Conservation (phyloP, 371 early-diverging fungal species). For the Mortierella sp. region DNA sequence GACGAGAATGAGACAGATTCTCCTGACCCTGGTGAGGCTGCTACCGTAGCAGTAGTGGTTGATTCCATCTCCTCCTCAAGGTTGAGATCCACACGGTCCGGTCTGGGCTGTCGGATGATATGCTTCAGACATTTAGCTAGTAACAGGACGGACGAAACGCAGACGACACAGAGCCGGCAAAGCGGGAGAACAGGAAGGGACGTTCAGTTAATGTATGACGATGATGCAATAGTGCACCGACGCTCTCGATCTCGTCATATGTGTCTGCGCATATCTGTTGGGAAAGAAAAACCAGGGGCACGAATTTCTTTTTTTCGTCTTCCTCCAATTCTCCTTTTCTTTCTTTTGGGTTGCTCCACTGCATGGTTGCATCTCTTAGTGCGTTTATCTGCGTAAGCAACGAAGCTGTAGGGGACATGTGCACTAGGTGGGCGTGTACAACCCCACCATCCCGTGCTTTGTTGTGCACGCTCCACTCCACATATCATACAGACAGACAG, state of each 20-base stretch:
- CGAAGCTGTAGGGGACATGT: too few relatives aligned
- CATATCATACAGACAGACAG: too few relatives aligned
- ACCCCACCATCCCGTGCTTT: too few relatives aligned
- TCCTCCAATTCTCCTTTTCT: too few relatives aligned
- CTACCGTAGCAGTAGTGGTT: background rate
- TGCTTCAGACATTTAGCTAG: conserved; percentile 62
- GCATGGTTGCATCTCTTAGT: background rate
- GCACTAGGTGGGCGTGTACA: background rate
- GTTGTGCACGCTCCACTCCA: background rate
- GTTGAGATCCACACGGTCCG: conserved; percentile 17
- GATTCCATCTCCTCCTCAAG: conserved; percentile 9
- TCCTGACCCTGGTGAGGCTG: background rate
- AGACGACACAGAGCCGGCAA: too few relatives aligned
- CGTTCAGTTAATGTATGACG: too few relatives aligned
- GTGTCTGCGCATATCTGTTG: too few relatives aligned
- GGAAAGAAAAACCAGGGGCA: too few relatives aligned
- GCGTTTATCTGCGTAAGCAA: too few relatives aligned
- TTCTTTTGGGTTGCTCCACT: background rate
- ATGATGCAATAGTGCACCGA: conserved; percentile 4
- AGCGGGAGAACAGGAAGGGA: background rate
- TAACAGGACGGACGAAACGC: background rate
- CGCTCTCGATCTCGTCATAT: too few relatives aligned
- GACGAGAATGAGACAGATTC: background rate
- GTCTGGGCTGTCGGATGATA: conserved; percentile 64
- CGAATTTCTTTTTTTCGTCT: too few relatives aligned